Evolutionary conservation across 2,329 filamentous ascomycete genomes (phyloP), one percentile per base, ranked within the genome.

Genomic region (Alternaria solani): DNA sequence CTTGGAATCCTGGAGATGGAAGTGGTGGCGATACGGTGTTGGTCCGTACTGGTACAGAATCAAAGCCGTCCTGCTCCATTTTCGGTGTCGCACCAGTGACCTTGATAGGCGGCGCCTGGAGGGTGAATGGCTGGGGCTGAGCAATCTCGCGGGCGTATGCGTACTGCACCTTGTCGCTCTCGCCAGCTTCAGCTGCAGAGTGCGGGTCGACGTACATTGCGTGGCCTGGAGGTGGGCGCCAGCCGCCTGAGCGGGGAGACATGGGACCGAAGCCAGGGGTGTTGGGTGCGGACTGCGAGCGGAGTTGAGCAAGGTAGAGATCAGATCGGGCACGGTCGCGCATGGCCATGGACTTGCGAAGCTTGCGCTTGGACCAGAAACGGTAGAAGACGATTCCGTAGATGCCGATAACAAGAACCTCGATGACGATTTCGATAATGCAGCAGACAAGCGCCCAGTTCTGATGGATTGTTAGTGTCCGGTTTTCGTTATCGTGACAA

Each of bases 341-440:
- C 77, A 91, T 85, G 78, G 96, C 91, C 95, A 99, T 99, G 65
- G 93, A 94, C 86, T 97, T 98, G 81, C 91, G 89, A 64, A 99
- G 91, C 78, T 91, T 91, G 78, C 93, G 91, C 87, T 98, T 99
- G 68, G 91, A 93, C 88, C 94, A 97, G 86, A 96, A 96, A 71
- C 95, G 91, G 86, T 96, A 98, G 85, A 98, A 97, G 78, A 97
- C 89, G 75, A 97, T 87, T 74, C 88, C 93, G 85, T 99, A 99
- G 74, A 99, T 92, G 55, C 89, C 84, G 78, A 99, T 96, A 75
- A 91, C 93, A 75, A 98, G 90, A 68, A 92, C 87, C 77, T 98
- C 95, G 71, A 99, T 86, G 63, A 97, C 91, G 68, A 99, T 86
- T 81, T 99, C 95, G 78, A 99, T 98, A 76, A 99, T 91, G 81